Conservation (phyloP, 2,329 filamentous ascomycete species). For the Alternaria longipes region DNA sequence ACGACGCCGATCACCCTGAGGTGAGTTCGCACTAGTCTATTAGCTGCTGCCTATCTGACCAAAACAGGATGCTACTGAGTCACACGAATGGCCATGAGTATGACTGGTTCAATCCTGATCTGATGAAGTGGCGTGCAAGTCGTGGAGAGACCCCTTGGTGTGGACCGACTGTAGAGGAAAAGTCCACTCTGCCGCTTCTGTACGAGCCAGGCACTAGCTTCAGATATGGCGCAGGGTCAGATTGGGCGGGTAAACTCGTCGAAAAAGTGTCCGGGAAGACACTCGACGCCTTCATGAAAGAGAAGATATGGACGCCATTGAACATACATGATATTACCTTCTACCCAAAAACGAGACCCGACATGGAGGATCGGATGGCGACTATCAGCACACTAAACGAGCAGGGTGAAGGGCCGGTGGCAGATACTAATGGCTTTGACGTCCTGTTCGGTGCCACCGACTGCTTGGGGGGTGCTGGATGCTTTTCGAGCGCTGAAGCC, state of each 20-base stretch:
- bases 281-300: slow-evolving; percentile 49
- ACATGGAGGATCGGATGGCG: slow-evolving; percentile 32
- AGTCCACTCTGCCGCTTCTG: slow-evolving; percentile 59
- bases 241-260: slow-evolving; percentile 58
- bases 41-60: neutral
- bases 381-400: slow-evolving; percentile 38
- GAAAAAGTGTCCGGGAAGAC: slow-evolving; percentile 51
- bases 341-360: slow-evolving; percentile 50
- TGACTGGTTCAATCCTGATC: slow-evolving; percentile 55
- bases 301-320: slow-evolving; percentile 53
- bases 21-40: slow-evolving; percentile 1
- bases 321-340: slow-evolving; percentile 63
- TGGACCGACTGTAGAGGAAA: slow-evolving; percentile 61
- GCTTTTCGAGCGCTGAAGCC: slow-evolving; percentile 31
- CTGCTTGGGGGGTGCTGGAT: slow-evolving; percentile 39
- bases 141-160: slow-evolving; percentile 47
- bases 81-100: slow-evolving; percentile 59
- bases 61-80: slow-evolving; percentile 51
- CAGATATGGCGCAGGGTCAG: slow-evolving; percentile 61
- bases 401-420: neutral
- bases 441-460: slow-evolving; percentile 16
- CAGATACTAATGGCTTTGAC: neutral
- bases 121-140: slow-evolving; percentile 48
- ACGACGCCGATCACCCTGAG: slow-evolving; percentile 55
- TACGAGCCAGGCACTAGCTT: slow-evolving; percentile 69